These are phyloP conservation scores for Wallacemonas rigidus DNA, from an alignment of 208 protist genomes.

Conservation along the genomic window DNA sequence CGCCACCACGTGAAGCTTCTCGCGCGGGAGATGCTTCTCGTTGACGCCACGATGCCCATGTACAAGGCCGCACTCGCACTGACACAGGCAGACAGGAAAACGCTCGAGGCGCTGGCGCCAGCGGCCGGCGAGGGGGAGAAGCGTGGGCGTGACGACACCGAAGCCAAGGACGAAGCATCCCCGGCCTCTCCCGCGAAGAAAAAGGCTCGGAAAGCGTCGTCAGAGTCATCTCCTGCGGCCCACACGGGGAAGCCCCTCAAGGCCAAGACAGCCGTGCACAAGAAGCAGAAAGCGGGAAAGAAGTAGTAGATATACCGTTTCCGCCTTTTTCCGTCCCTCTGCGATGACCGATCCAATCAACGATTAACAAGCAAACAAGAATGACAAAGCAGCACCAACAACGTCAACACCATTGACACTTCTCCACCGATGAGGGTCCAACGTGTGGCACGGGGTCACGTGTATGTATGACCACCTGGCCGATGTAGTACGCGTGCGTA, in stretches of 20 bases:
- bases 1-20: constrained; percentile 69
- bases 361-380: too few species aligned
- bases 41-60: constrained; percentile 41
- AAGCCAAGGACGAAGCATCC: background rate
- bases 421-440: too few species aligned
- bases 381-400: too few species aligned
- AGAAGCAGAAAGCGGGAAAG: constrained; percentile 22
- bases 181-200: constrained; percentile 4
- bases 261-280: background rate
- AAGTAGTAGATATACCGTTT: constrained; percentile 7
- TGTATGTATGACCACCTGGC: too few species aligned
- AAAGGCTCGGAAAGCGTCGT: constrained; percentile 2
- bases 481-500: too few species aligned
- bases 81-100: constrained; percentile 32
- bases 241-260: constrained; percentile 34
- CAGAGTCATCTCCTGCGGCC: background rate
- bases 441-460: too few species aligned
- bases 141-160: constrained; percentile 32
- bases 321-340: too few species aligned
- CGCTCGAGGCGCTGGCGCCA: constrained; percentile 49
- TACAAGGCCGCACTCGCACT: constrained; percentile 70
- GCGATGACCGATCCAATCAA: too few species aligned
- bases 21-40: constrained; percentile 75
- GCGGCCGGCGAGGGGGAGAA: constrained; percentile 38
- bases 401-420: too few species aligned